Evolutionary conservation across 1,139 yeast species (phyloP).

Genomic region (Suhomyces terraborum): DNA sequence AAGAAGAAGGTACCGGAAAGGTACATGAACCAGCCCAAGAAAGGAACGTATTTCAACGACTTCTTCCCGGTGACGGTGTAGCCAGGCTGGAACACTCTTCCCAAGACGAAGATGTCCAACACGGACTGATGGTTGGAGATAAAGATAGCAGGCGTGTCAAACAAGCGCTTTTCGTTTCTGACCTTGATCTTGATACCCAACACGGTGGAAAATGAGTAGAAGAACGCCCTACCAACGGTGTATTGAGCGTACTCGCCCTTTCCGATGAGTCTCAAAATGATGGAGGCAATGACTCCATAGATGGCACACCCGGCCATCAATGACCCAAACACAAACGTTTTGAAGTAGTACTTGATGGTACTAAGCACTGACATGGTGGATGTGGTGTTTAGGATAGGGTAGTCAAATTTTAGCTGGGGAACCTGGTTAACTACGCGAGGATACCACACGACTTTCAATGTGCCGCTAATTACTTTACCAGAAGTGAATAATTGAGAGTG

Average conservation of each 20-base stretch:
- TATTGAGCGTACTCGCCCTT: slow-evolving; percentile 84
- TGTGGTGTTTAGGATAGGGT: not conserved
- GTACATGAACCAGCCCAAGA: slow-evolving; percentile 94
- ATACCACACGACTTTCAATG: slow-evolving; percentile 3
- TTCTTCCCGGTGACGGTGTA: slow-evolving; percentile 93
- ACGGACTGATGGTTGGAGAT: slow-evolving; percentile 92
- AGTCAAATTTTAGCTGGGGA: slow-evolving; percentile 1
- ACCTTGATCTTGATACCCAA: slow-evolving; percentile 72
- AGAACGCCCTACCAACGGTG: slow-evolving; percentile 84
- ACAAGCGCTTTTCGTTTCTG: slow-evolving; percentile 53
- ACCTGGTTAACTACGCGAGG: not conserved
- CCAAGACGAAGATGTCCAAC: slow-evolving; percentile 77
- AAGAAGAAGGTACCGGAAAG: slow-evolving; percentile 89
- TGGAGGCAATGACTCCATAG: slow-evolving; percentile 78
- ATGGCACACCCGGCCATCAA: slow-evolving; percentile 62
- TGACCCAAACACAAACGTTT: slow-evolving; percentile 54
- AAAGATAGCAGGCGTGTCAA: slow-evolving; percentile 78
- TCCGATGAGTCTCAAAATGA: slow-evolving; percentile 65
- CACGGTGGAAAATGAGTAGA: slow-evolving; percentile 55
- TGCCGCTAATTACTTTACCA: too few species aligned
- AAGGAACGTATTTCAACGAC: slow-evolving; percentile 81
- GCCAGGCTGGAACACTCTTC: slow-evolving; percentile 80
- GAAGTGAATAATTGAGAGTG: too few species aligned
- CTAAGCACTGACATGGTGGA: slow-evolving; percentile 12
- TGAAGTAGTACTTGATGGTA: slow-evolving; percentile 52